Base-by-base conservation (phyloP, 352 stramenopile species). In the Phytophthora idaei region DNA sequence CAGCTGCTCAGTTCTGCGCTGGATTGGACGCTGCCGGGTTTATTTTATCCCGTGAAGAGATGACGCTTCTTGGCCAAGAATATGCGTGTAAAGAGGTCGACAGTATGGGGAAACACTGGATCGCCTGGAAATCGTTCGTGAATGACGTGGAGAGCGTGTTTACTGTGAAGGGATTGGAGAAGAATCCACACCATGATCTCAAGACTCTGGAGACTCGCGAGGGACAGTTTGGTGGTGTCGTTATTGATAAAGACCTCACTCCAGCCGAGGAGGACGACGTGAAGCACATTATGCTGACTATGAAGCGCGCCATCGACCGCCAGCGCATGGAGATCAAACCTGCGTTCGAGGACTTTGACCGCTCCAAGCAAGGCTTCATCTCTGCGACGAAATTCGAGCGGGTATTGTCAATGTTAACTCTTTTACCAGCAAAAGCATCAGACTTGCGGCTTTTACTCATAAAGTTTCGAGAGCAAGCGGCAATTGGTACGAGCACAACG, bases 61-160 rank as follows among this genome's bases (percentile, higher is more conserved):
- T 93, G 56, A 29, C 67, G 1, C 48, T 90, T 5, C 57, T 95
- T 4, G 74, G 68, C 0, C 72, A 84, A 6, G 79, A 88, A 41
- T 95, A 91, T 50, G 66, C 81, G 3, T 76, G 79, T 32, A 64
- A 72, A 21, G 82, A 88, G 10, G 70, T 88, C 1, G 87, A 95
- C 49, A 91, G 81, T 36, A 73, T 77, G 15, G 83, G 84, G 1
- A 70, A 81, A 39, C 75, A 69, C 41, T 83, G 85, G 54, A 77
- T 94, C 34, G 76, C 80, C 34, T 95, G 87, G 87, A 91, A 89
- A 55, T 39, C 67, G 5, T 93, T 95, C 50, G 87, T 92, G 12
- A 83, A 95, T 34, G 83, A 93, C n/a, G 67, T 95, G 1, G 87
- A 95, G 57, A 87, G 69, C 52, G 79, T 93, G 0, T 95, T 95